These are phyloP conservation scores for Penicillium griseofulvum DNA, from an alignment of 2,329 filamentous ascomycete species.

Conservation along the genomic window DNA sequence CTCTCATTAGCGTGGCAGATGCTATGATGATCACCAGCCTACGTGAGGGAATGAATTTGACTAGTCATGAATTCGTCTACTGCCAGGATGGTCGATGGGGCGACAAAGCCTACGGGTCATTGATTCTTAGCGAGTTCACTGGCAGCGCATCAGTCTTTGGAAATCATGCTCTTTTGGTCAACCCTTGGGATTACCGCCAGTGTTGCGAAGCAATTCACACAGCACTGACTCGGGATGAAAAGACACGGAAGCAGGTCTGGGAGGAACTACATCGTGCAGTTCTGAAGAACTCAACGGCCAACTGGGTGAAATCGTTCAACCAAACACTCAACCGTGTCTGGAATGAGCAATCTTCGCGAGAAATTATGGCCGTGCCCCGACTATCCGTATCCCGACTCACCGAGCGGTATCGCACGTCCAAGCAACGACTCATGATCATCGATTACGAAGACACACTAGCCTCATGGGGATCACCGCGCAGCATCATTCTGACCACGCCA, in stretches of 20 bases:
- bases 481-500: conserved; percentile 81
- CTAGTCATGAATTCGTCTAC: conserved; percentile 88
- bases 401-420: conserved; percentile 63
- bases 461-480: conserved; percentile 77
- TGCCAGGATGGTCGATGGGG: conserved; percentile 80
- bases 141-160: conserved; percentile 85
- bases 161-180: conserved; percentile 77
- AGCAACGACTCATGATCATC: conserved; percentile 77
- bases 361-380: conserved; percentile 82
- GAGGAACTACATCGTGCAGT: conserved; percentile 69
- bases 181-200: conserved; percentile 91
- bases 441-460: conserved; percentile 94
- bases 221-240: conserved; percentile 74
- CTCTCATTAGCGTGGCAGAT: conserved; percentile 83
- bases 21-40: conserved; percentile 92
- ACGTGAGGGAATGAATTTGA: conserved; percentile 96
- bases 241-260: conserved; percentile 75
- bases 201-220: conserved; percentile 82
- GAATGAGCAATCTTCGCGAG: conserved; percentile 78
- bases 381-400: conserved; percentile 67
- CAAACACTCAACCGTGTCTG: conserved; percentile 70
- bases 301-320: conserved; percentile 79
- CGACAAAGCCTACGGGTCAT: conserved; percentile 76
- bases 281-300: conserved; percentile 74
- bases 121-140: conserved; percentile 94